These are phyloP conservation scores for Flaveria bidentis DNA, from an alignment of 129 eudicot species.

Conservation along the genomic window DNA sequence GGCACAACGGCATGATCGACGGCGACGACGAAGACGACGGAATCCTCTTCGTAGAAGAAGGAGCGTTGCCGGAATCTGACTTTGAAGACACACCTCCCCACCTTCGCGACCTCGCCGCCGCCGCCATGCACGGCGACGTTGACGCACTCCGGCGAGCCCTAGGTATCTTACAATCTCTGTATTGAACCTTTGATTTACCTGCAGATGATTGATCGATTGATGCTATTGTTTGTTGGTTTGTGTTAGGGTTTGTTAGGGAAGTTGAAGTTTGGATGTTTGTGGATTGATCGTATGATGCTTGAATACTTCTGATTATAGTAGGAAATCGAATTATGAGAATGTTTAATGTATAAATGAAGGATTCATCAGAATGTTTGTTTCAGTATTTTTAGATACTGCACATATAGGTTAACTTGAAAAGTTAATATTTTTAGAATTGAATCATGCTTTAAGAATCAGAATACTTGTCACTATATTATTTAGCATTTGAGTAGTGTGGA, in stretches of 20 bases:
- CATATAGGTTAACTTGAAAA: not conserved
- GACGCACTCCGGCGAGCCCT: slow-evolving; percentile 70
- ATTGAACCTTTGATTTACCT: not conserved
- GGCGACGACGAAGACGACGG: slow-evolving; percentile 71
- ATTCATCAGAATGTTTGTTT: not conserved
- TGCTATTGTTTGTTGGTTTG: slow-evolving; percentile 12
- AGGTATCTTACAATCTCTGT: slow-evolving; percentile 38
- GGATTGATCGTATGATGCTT: too few species aligned
- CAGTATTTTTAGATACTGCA: not conserved
- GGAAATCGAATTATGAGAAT: too few species aligned
- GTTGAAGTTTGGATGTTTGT: not conserved
- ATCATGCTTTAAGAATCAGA: too few species aligned
- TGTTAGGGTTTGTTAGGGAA: slow-evolving; percentile 8
- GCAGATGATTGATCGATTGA: slow-evolving; percentile 19
- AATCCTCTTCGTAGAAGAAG: slow-evolving; percentile 53
- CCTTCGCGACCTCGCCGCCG: slow-evolving; percentile 75
- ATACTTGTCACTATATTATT: too few species aligned
- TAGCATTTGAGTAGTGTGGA: too few species aligned
- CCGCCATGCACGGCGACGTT: slow-evolving; percentile 69
- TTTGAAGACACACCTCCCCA: slow-evolving; percentile 65
- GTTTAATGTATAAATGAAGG: too few species aligned
- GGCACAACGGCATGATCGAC: slow-evolving; percentile 52
- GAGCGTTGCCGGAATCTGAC: slow-evolving; percentile 51
- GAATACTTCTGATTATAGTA: too few species aligned
- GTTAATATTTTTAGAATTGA: too few species aligned